These are phyloP conservation scores for Trapa bicornis DNA, from an alignment of 345 rosid genomes.

Conservation along the genomic window DNA sequence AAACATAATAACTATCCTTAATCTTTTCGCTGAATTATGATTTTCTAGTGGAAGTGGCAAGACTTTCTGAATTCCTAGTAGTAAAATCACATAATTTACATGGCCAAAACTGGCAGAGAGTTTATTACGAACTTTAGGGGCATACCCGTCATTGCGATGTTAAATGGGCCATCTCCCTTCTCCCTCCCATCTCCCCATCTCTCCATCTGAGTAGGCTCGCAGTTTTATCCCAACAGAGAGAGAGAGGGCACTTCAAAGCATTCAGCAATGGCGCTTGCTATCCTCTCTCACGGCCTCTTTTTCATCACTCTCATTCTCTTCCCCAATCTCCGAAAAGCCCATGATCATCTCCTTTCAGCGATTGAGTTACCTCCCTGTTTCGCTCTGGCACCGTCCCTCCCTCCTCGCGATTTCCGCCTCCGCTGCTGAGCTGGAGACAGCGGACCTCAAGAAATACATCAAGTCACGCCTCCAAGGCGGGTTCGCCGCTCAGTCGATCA, in stretches of 20 bases:
- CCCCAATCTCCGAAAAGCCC: slow-evolving; percentile 48
- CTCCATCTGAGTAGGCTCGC: background rate
- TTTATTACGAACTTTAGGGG: background rate
- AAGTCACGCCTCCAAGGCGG: slow-evolving; percentile 90
- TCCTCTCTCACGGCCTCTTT: slow-evolving; percentile 53
- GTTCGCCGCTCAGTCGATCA: slow-evolving; percentile 72
- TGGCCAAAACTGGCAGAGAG: background rate
- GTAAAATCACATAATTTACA: too few relatives aligned
- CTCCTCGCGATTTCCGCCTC: slow-evolving; percentile 41
- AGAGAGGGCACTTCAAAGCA: slow-evolving; percentile 1
- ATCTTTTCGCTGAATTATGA: too few relatives aligned
- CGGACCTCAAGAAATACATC: slow-evolving; percentile 55
- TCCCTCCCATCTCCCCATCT: background rate
- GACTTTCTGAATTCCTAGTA: too few relatives aligned
- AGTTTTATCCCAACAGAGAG: background rate
- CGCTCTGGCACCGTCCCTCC: slow-evolving; percentile 20
- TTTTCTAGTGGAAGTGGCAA: too few relatives aligned
- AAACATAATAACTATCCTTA: too few relatives aligned
- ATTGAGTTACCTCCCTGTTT: slow-evolving; percentile 17
- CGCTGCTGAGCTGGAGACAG: slow-evolving; percentile 37
- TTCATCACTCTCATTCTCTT: slow-evolving; percentile 71
- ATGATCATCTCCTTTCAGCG: slow-evolving; percentile 22
- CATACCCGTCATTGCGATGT: background rate
- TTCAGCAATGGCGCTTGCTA: slow-evolving; percentile 44
- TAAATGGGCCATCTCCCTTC: background rate